phyloP scores from a whole-genome alignment of 371 early-diverging fungal species.

The Circinella umbellata region DNA sequence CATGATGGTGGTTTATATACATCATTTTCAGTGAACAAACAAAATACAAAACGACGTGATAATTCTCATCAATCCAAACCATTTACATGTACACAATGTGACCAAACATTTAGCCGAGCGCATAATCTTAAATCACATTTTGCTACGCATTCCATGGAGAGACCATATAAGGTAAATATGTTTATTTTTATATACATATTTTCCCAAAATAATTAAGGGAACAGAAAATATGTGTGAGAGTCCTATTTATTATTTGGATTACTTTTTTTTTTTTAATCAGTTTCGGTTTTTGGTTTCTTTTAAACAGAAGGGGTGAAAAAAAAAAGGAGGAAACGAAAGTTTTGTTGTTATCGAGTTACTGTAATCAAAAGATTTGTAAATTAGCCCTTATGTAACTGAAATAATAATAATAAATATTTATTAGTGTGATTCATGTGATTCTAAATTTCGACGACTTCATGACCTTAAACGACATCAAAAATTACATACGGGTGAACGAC shows the following conservation, averaged over 20 bases:
- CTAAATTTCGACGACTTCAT: conserved; percentile 60
- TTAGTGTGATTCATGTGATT: conserved; percentile 45
- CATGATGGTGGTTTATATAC: conserved; percentile 9
- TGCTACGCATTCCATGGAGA: conserved; percentile 47
- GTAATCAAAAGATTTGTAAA: no score
- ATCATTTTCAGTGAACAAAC: conserved; percentile 10
- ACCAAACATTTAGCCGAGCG: conserved; percentile 44
- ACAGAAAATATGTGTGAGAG: no score
- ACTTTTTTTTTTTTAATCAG: no score
- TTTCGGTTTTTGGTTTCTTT: no score
- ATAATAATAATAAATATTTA: background rate
- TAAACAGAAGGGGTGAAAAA: no score
- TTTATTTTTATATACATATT: background rate
- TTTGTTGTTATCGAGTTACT: no score
- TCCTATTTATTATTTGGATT: no score
- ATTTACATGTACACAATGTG: conserved; percentile 39
- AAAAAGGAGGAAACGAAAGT: no score
- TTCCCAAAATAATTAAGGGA: conserved; percentile 6
- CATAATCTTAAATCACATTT: conserved; percentile 54
- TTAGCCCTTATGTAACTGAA: no score
- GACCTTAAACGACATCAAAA: conserved; percentile 68
- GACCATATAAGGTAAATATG: conserved; percentile 45
- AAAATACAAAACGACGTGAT: conserved; percentile 6
- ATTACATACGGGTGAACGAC: conserved; percentile 66
- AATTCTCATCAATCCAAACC: conserved; percentile 18